These are phyloP conservation scores for Mycena indigotica DNA, from an alignment of 768 basidiomycete genomes.

Conservation along the genomic window DNA sequence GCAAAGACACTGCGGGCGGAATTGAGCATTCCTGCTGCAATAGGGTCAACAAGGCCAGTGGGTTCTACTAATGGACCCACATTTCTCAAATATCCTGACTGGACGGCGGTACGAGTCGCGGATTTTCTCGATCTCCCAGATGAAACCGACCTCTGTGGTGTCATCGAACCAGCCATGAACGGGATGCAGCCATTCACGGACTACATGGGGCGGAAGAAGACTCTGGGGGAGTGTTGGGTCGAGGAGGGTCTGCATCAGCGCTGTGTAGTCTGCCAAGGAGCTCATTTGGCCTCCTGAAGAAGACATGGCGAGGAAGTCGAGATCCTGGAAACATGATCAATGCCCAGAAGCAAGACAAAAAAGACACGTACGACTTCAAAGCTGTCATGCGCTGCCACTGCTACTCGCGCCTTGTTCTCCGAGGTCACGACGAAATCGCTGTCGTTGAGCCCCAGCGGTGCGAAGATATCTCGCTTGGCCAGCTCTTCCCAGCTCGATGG, in stretches of 20 bases:
- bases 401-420: conserved; percentile 20
- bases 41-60: not conserved
- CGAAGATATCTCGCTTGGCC: conserved; percentile 29
- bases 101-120: conserved; percentile 11
- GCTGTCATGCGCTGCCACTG: conserved; percentile 18
- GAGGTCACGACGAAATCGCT: conserved; percentile 24
- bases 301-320: conserved; percentile 25
- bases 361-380: conserved; percentile 14
- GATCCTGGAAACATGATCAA: conserved; percentile 18
- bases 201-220: conserved; percentile 21
- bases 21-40: conserved; percentile 26
- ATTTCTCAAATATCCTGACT: conserved; percentile 10
- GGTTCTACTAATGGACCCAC: not conserved
- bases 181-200: conserved; percentile 30
- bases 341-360: not conserved
- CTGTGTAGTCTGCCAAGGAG: conserved; percentile 28
- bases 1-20: conserved; percentile 25
- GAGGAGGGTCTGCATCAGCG: conserved; percentile 27
- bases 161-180: conserved; percentile 26
- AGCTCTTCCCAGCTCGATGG: conserved; percentile 17
- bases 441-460: conserved; percentile 28
- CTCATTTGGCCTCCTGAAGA: conserved; percentile 30
- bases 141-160: conserved; percentile 22
- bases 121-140: conserved; percentile 26
- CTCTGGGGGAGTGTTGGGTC: conserved; percentile 23